Base-by-base conservation (phyloP, 257 asterid species). In the Agastache rugosa region DNA sequence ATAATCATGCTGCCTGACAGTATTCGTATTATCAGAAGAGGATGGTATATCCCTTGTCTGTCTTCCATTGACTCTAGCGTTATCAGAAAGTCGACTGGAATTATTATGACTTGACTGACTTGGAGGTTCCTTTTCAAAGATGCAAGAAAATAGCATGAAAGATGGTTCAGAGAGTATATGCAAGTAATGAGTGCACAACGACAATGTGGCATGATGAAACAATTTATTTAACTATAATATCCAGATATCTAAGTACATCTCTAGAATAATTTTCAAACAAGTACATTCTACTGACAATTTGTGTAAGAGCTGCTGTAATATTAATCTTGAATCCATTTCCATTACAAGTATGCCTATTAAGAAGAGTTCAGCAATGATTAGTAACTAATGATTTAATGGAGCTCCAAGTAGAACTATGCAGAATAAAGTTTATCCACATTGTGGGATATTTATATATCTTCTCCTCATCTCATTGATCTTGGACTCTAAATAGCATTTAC, bases 1-100 rank as follows among this genome's bases (percentile, higher is more conserved):
- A 69, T 81, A 77, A 66, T 83, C 92, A 75, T 81, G 84, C 41
- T 80, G 80, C 51, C 77, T 79, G 15, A 79, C 78, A 63, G 84
- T 58, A 80, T 70, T 62, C 53, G 67, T 23, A 48, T 61, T 80
- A 31, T 41, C 76, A 22, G 78, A 74, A 58, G 85, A 73, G 27
- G 82, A 66, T 71, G 76, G 31, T 73, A 72, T 74, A 37, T 64
- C 80, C 27, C 19, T 63, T 74, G 59, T 66, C 37, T 67, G 82
- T 51, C 69, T 85, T 60, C 82, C 87, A 22, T 73, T 69, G 68
- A 74, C 79, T 80, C 80, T 75, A 54, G 84, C 51, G 44, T 83
- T 73, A 74, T 76, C 76, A 65, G 89, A 79, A 67, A 35, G 67
- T 66, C 42, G 79, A 75, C 61, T 62, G 34, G 71, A 77, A 67